Evolutionary conservation across 2,329 filamentous ascomycete species (phyloP).

Genomic region (Aschersonia sp.): DNA sequence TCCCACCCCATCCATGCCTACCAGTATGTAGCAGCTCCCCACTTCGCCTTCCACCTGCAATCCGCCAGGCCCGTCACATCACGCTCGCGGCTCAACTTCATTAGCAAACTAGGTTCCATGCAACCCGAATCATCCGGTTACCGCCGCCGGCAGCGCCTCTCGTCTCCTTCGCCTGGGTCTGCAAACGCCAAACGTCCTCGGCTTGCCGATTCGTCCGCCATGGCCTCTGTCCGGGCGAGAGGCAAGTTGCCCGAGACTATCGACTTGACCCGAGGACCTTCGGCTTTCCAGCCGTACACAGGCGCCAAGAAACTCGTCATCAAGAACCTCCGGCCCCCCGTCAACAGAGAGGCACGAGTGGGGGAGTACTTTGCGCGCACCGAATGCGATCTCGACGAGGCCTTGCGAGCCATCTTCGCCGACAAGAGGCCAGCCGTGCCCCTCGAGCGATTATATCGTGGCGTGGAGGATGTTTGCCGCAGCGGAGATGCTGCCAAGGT

Average conservation of each 20-base stretch:
- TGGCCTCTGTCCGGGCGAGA: slow-evolving; percentile 22
- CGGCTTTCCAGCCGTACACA: slow-evolving; percentile 53
- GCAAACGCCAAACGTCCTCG: slow-evolving; percentile 17
- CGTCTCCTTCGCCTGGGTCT: slow-evolving; percentile 13
- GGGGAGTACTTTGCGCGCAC: slow-evolving; percentile 66
- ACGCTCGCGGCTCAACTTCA: no score
- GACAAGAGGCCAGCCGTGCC: slow-evolving; percentile 50
- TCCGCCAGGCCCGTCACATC: not conserved
- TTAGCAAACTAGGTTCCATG: slow-evolving; percentile 12
- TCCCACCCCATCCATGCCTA: no score
- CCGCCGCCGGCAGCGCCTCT: slow-evolving; percentile 20
- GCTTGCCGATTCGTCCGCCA: slow-evolving; percentile 12
- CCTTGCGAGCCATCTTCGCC: slow-evolving; percentile 59
- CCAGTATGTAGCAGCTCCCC: no score
- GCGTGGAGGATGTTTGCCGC: slow-evolving; percentile 82
- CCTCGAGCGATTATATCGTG: slow-evolving; percentile 79
- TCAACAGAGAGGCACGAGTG: slow-evolving; percentile 43
- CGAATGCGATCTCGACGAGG: slow-evolving; percentile 59
- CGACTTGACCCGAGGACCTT: slow-evolving; percentile 18
- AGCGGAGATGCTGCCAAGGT: slow-evolving; percentile 57
- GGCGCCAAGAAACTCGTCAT: slow-evolving; percentile 82
- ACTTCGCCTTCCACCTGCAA: not conserved
- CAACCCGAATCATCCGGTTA: slow-evolving; percentile 15
- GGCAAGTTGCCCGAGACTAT: slow-evolving; percentile 24
- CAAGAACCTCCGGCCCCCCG: slow-evolving; percentile 66